phyloP scores from a whole-genome alignment of 805 yeast genomes.

The Schwanniomyces yamadae region DNA sequence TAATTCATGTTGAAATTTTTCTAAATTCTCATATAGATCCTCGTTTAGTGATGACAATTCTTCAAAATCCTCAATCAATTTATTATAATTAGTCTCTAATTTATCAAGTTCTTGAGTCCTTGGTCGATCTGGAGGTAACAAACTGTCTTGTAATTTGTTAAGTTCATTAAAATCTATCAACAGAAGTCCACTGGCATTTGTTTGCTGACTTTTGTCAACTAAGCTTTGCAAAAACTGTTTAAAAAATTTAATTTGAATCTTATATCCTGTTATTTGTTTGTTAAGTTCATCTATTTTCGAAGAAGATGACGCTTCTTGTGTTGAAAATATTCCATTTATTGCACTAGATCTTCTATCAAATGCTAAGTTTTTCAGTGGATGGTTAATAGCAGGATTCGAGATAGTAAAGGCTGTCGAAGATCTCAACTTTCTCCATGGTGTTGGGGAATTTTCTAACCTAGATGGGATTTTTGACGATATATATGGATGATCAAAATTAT shows the following conservation, averaged over 20 bases:
- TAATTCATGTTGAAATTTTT: conserved; percentile 31
- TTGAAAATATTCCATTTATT: neutral
- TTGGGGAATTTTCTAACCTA: conserved; percentile 2
- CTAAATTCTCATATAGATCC: conserved; percentile 37
- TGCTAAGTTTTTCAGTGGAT: conserved; percentile 1
- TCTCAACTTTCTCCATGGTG: conserved; percentile 27
- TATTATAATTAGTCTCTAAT: conserved; percentile 19
- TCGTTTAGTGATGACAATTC: conserved; percentile 37
- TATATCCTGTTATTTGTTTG: conserved; percentile 36
- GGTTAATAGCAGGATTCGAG: conserved; percentile 7
- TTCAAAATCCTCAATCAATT: conserved; percentile 26
- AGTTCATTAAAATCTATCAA: conserved; percentile 15
- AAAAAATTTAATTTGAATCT: conserved; percentile 38
- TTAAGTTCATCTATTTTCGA: conserved; percentile 28
- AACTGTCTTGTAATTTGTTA: conserved; percentile 17
- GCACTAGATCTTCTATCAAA: neutral
- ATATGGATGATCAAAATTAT: conserved; percentile 14
- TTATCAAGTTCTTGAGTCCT: conserved; percentile 9
- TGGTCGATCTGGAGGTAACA: conserved; percentile 9
- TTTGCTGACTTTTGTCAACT: conserved; percentile 19
- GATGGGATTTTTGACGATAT: neutral
- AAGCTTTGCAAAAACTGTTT: conserved; percentile 39
- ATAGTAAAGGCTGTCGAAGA: conserved; percentile 14
- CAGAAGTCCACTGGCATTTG: conserved; percentile 1
- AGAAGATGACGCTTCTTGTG: conserved; percentile 16